A percentile compares a stretch with the other conserved stretches of the same genome.
These are phyloP conservation scores for Tubosaeta sp. DNA, from an alignment of 768 basidiomycete species.

Conservation along the genomic window DNA sequence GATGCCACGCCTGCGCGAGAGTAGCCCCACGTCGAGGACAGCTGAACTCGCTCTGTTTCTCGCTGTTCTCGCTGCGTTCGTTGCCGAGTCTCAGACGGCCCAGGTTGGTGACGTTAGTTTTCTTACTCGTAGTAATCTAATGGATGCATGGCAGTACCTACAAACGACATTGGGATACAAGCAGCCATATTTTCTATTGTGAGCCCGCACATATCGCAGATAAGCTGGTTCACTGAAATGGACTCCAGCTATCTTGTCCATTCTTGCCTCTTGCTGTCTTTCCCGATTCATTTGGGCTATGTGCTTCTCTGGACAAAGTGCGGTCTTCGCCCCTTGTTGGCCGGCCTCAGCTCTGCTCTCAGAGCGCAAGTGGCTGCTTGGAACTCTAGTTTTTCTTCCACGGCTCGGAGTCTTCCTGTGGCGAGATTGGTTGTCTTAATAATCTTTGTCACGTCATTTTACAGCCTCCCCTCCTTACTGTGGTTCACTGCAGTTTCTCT, in stretches of 20 bases:
- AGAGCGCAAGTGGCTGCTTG: slow-evolving; percentile 24
- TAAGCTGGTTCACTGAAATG: neutral
- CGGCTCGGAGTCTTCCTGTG: slow-evolving; percentile 21
- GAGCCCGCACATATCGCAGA: slow-evolving; percentile 24
- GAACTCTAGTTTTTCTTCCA: slow-evolving; percentile 5
- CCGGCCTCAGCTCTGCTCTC: slow-evolving; percentile 49
- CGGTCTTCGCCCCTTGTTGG: slow-evolving; percentile 45
- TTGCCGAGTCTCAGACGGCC: slow-evolving; percentile 69
- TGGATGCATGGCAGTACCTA: slow-evolving; percentile 59
- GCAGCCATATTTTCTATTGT: slow-evolving; percentile 91
- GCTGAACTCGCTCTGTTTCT: slow-evolving; percentile 54
- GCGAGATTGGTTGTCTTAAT: slow-evolving; percentile 33
- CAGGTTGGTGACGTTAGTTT: slow-evolving; percentile 46
- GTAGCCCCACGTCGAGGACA: slow-evolving; percentile 29
- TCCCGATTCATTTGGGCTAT: slow-evolving; percentile 76
- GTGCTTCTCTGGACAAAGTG: slow-evolving; percentile 49
- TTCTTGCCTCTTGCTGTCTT: slow-evolving; percentile 69
- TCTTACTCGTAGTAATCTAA: slow-evolving; percentile 1
- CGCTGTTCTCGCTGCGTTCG: slow-evolving; percentile 64
- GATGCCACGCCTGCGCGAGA: neutral
- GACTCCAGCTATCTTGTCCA: slow-evolving; percentile 77
- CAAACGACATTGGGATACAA: slow-evolving; percentile 72
- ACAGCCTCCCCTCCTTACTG: slow-evolving; percentile 61
- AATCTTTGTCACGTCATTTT: slow-evolving; percentile 34
- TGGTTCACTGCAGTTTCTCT: slow-evolving; percentile 74